Conservation (phyloP, 257 asterid species). For the Solanum sparsipilum region DNA sequence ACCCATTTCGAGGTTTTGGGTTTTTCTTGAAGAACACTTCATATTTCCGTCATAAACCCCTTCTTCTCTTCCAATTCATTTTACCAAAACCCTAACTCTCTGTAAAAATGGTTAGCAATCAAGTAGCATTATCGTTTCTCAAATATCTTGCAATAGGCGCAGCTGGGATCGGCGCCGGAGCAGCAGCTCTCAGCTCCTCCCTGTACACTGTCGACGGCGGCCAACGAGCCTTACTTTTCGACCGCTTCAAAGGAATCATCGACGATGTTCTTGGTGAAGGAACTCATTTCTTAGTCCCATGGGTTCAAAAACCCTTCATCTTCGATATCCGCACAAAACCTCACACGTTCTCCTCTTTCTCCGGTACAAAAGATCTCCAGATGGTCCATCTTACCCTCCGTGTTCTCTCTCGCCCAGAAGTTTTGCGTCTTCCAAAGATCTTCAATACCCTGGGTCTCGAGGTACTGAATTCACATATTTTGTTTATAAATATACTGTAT, state of each 20-base stretch:
- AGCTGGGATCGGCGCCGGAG: slow-evolving; percentile 46
- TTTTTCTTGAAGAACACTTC: not conserved
- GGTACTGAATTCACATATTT: not conserved
- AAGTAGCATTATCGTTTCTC: slow-evolving; percentile 45
- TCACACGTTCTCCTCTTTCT: slow-evolving; percentile 67
- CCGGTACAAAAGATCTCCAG: slow-evolving; percentile 95
- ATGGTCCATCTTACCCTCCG: slow-evolving; percentile 93
- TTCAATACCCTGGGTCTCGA: slow-evolving; percentile 82
- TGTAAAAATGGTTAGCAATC: slow-evolving; percentile 42
- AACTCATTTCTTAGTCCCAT: slow-evolving; percentile 74
- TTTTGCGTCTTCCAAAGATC: slow-evolving; percentile 47
- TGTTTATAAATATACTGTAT: not conserved
- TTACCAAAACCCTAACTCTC: not conserved
- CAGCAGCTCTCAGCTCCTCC: slow-evolving; percentile 45
- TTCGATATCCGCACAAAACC: slow-evolving; percentile 87
- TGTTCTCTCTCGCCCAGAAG: slow-evolving; percentile 85
- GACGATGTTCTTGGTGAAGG: slow-evolving; percentile 73
- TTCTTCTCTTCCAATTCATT: not conserved
- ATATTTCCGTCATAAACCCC: not conserved
- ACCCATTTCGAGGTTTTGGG: not conserved
- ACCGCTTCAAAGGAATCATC: slow-evolving; percentile 79
- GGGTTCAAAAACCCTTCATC: slow-evolving; percentile 82
- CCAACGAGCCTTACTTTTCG: slow-evolving; percentile 86
- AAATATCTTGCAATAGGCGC: slow-evolving; percentile 62
- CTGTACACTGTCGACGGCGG: slow-evolving; percentile 97